Percentiles rank a stretch among this genome's conserved stretches.
Evolutionary conservation across 306 rosid genomes (phyloP).

Genomic region (Echinosophora koreensis): DNA sequence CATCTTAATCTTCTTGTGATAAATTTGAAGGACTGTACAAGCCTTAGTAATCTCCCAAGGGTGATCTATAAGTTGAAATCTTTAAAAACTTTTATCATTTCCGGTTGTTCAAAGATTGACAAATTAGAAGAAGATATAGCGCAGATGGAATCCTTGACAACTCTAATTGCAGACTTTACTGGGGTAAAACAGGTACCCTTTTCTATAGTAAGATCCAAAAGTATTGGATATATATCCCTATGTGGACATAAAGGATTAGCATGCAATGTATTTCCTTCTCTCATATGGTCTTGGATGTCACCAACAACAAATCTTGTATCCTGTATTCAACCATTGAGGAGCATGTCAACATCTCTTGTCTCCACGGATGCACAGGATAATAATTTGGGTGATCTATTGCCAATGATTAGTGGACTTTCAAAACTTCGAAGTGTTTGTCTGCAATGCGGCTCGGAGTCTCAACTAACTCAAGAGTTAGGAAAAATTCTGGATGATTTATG

Average conservation of each 20-base stretch:
- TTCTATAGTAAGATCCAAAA: neutral
- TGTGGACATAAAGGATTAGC: neutral
- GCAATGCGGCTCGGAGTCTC: too few relatives aligned
- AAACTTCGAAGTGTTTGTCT: too few relatives aligned
- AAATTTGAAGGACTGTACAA: constrained; percentile 44
- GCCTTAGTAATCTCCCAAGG: constrained; percentile 42
- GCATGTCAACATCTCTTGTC: too few relatives aligned
- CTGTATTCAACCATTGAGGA: too few relatives aligned
- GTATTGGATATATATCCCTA: neutral
- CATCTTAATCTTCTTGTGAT: constrained; percentile 6
- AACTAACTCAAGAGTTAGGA: too few relatives aligned
- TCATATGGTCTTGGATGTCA: neutral
- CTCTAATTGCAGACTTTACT: neutral
- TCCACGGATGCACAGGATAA: too few relatives aligned
- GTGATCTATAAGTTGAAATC: neutral
- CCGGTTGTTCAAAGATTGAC: neutral
- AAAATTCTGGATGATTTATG: too few relatives aligned
- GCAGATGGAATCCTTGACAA: constrained; percentile 5
- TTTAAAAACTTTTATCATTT: neutral
- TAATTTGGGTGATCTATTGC: too few relatives aligned
- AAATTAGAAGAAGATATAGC: neutral
- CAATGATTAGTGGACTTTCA: too few relatives aligned
- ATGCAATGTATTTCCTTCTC: neutral
- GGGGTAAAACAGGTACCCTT: constrained; percentile 12
- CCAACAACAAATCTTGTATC: neutral